phyloP scores from a whole-genome alignment of 2,329 filamentous ascomycete species.

The Talaromyces sp. region DNA sequence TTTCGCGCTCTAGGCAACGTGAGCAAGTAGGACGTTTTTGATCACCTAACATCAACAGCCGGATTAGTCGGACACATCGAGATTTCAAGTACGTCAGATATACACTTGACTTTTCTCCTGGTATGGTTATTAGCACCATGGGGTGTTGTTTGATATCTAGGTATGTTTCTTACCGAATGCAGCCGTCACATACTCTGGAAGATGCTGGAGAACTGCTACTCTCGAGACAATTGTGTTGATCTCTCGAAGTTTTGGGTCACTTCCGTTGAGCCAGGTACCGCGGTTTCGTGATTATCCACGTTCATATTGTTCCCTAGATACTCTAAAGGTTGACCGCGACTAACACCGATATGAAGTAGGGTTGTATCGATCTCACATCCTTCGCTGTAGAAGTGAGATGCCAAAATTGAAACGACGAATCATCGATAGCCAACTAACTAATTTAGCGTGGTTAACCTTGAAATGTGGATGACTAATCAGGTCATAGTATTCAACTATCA shows the following conservation, averaged over 20 bases:
- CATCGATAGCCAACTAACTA: neutral
- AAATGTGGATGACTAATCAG: neutral
- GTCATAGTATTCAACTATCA: neutral
- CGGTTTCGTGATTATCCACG: neutral
- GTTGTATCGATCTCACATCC: neutral
- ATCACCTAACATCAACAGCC: constrained; percentile 27
- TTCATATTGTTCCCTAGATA: neutral
- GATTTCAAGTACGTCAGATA: neutral
- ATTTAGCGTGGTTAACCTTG: neutral
- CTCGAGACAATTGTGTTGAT: neutral
- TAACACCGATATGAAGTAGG: neutral
- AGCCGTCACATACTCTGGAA: constrained; percentile 20
- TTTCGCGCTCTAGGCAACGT: constrained; percentile 31
- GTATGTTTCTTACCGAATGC: constrained; percentile 18
- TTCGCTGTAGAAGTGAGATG: neutral
- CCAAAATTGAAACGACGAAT: neutral
- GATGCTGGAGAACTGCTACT: neutral
- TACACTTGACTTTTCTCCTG: constrained; percentile 15
- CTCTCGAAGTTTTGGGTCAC: neutral
- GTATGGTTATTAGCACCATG: neutral
- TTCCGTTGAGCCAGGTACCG: neutral
- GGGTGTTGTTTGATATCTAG: neutral
- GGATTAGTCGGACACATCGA: neutral
- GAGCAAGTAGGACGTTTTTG: constrained; percentile 31
- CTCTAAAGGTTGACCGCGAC: neutral